Conservation (phyloP, 805 yeast genomes). For the Suhomyces vadensis region DNA sequence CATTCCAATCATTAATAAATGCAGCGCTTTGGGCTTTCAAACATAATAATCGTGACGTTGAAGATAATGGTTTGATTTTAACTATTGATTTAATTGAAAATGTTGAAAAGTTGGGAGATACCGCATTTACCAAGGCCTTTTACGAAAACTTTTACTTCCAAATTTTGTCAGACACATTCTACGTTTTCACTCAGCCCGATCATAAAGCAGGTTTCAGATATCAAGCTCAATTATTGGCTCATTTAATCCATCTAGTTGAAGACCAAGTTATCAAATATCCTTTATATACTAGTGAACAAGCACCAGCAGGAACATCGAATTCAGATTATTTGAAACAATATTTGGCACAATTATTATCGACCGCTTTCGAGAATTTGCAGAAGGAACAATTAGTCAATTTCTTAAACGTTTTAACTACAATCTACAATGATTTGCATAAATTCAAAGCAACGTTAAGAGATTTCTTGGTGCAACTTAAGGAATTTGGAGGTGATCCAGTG, state of each 20-base stretch:
- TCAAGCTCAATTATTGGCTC: constrained; percentile 83
- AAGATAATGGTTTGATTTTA: constrained; percentile 82
- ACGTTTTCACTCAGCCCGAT: constrained; percentile 92
- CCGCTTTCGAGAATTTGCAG: constrained; percentile 92
- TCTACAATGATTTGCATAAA: constrained; percentile 69
- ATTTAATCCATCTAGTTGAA: constrained; percentile 79
- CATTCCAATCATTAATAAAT: constrained; percentile 86
- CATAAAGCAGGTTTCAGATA: constrained; percentile 94
- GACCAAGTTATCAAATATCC: constrained; percentile 74
- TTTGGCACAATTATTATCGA: constrained; percentile 74
- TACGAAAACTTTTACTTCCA: constrained; percentile 87
- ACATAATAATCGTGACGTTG: constrained; percentile 96
- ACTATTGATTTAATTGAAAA: constrained; percentile 82
- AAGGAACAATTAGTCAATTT: constrained; percentile 80
- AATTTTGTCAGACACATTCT: constrained; percentile 87
- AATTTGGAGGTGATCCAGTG: constrained; percentile 92
- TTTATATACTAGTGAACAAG: constrained; percentile 75
- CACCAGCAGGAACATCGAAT: constrained; percentile 83
- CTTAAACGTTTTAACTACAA: constrained; percentile 70
- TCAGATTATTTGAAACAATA: constrained; percentile 75
- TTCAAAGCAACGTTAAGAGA: constrained; percentile 89
- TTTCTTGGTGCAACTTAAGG: constrained; percentile 93
- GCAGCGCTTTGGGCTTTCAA: constrained; percentile 98
- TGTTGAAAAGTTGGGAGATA: constrained; percentile 72
- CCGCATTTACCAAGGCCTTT: constrained; percentile 78